phyloP scores from a whole-genome alignment of 208 protist species.

The Leishmania martiniquensis region DNA sequence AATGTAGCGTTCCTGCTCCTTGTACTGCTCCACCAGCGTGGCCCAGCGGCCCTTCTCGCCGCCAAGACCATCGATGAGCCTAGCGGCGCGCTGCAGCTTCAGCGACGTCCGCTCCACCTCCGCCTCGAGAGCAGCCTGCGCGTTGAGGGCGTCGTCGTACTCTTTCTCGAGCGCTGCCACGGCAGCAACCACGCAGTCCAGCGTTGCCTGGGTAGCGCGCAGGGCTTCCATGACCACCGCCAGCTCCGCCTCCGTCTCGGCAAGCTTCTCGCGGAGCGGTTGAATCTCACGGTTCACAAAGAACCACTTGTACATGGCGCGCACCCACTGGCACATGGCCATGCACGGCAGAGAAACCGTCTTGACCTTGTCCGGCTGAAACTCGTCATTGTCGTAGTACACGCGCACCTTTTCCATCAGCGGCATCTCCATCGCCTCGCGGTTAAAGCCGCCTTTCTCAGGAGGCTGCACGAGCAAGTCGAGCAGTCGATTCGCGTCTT shows the following conservation, averaged over 20 bases:
- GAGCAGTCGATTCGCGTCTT: constrained; percentile 91
- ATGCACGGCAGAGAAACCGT: constrained; percentile 97
- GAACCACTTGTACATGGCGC: constrained; percentile 98
- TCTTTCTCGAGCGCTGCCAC: constrained; percentile 94
- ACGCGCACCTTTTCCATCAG: constrained; percentile 95
- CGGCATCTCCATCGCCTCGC: constrained; percentile 94
- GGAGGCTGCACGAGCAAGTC: constrained; percentile 89
- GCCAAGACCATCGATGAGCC: constrained; percentile 96
- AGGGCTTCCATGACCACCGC: constrained; percentile 90
- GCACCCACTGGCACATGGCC: constrained; percentile 98
- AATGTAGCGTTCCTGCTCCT: constrained; percentile 79
- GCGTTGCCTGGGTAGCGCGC: constrained; percentile 82
- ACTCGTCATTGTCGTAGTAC: constrained; percentile 95
- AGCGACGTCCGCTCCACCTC: constrained; percentile 94
- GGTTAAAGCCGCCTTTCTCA: constrained; percentile 90
- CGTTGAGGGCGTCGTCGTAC: constrained; percentile 91
- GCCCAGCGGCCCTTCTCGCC: constrained; percentile 96
- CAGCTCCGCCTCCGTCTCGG: constrained; percentile 90
- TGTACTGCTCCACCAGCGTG: constrained; percentile 91
- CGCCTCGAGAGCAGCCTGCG: constrained; percentile 94
- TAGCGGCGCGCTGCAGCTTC: constrained; percentile 95
- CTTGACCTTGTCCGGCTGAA: constrained; percentile 91
- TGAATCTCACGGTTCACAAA: constrained; percentile 96
- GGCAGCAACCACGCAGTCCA: constrained; percentile 94
- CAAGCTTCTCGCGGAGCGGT: constrained; percentile 90